phyloP scores from a whole-genome alignment of 345 rosid species.

The Lenwebbia sp. region DNA sequence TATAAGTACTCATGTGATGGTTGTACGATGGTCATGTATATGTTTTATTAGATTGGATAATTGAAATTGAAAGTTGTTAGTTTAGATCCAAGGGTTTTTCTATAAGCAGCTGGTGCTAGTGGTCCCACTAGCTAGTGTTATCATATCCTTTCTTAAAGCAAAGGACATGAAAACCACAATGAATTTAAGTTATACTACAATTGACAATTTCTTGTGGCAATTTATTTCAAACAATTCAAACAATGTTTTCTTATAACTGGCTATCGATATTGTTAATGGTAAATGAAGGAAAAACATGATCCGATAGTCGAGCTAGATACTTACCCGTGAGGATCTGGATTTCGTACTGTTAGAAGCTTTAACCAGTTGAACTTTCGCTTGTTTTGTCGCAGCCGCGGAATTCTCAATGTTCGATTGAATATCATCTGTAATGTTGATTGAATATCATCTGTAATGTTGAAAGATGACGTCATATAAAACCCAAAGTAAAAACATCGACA shows the following conservation, averaged over 20 bases:
- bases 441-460: too few species aligned
- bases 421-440: constrained; percentile 34
- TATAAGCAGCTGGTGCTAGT: too few species aligned
- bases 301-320: not conserved
- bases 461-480: too few species aligned
- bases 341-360: constrained; percentile 50
- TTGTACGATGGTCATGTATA: too few species aligned
- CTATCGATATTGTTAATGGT: not conserved
- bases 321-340: constrained; percentile 50
- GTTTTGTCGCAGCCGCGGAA: constrained; percentile 35
- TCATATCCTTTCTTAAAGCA: not conserved
- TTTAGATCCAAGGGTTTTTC: too few species aligned
- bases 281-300: not conserved
- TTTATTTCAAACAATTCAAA: not conserved
- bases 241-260: not conserved
- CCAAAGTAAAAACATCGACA: too few species aligned
- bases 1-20: too few species aligned
- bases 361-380: constrained; percentile 38
- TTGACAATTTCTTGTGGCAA: not conserved
- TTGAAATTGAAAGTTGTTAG: too few species aligned
- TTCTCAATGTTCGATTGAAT: constrained; percentile 45
- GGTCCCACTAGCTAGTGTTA: too few species aligned
- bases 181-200: not conserved
- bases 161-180: not conserved
- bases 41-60: too few species aligned